Evolutionary conservation across 495 filamentous ascomycete species (phyloP).

Genomic region (Hyphodiscus hymeniophilus): DNA sequence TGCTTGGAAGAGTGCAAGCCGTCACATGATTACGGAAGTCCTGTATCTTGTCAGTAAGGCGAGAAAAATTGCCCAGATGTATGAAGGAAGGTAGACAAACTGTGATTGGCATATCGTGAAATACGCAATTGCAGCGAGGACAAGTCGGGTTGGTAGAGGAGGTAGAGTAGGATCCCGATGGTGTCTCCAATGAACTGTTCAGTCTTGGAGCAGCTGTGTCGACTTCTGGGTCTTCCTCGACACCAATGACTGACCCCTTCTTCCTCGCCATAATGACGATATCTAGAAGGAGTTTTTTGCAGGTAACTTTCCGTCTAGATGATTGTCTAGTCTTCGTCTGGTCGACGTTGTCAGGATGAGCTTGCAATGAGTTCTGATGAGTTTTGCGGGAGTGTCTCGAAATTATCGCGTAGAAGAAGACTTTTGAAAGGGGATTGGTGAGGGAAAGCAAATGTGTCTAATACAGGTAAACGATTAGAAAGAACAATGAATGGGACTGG

Average conservation of each 20-base stretch:
- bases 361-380: background rate
- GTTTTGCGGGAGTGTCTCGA: background rate
- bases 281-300: background rate
- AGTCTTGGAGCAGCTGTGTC: background rate
- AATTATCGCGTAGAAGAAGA: background rate
- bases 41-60: conserved; percentile 12
- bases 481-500: background rate
- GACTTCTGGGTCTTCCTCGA: background rate
- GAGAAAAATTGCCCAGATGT: background rate
- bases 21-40: conserved; percentile 17
- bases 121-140: conserved; percentile 6
- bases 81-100: conserved; percentile 3
- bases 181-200: background rate
- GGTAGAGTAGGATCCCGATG: conserved; percentile 6
- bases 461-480: too few species aligned
- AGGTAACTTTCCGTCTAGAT: background rate
- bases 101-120: conserved; percentile 2
- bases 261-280: conserved; percentile 1
- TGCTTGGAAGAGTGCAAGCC: conserved; percentile 4
- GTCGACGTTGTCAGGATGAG: background rate
- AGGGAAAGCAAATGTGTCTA: background rate
- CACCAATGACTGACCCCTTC: background rate
- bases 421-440: background rate
- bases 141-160: conserved; percentile 1
- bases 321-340: background rate